Conservation (phyloP, 2,329 filamentous ascomycete species). For the Xylariaceae sp. region DNA sequence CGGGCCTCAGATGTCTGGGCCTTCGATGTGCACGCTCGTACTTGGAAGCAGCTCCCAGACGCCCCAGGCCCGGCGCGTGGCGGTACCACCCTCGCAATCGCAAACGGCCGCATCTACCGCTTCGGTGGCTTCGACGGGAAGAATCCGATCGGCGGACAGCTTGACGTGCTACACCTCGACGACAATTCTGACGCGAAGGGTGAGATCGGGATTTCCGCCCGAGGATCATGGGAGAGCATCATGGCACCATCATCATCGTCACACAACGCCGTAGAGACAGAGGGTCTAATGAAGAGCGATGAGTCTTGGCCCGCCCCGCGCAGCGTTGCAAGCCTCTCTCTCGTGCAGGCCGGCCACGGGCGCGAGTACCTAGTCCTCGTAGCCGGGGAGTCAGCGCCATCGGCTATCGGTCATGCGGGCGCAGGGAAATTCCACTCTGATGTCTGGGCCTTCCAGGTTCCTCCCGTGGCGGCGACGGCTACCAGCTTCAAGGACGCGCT, state of each 20-base stretch:
- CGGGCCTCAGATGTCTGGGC: slow-evolving; percentile 68
- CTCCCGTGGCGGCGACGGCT: slow-evolving; percentile 47
- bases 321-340: slow-evolving; percentile 49
- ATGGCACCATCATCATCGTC: slow-evolving; percentile 25
- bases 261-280: background rate
- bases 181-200: slow-evolving; percentile 44
- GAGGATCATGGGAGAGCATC: slow-evolving; percentile 51
- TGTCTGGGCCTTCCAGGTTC: slow-evolving; percentile 60
- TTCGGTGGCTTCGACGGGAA: slow-evolving; percentile 76
- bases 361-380: slow-evolving; percentile 58
- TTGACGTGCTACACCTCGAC: slow-evolving; percentile 60
- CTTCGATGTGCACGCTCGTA: slow-evolving; percentile 58
- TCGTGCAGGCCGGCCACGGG: slow-evolving; percentile 53
- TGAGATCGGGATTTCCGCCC: slow-evolving; percentile 47
- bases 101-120: slow-evolving; percentile 61
- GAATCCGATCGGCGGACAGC: slow-evolving; percentile 60
- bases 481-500: slow-evolving; percentile 54
- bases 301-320: slow-evolving; percentile 46
- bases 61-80: slow-evolving; percentile 63
- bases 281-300: slow-evolving; percentile 11
- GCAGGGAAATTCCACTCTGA: slow-evolving; percentile 53
- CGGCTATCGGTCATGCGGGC: slow-evolving; percentile 40
- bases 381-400: slow-evolving; percentile 52
- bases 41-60: slow-evolving; percentile 62
- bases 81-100: slow-evolving; percentile 61